Conservation (phyloP, 2,329 filamentous ascomycete genomes). For the Colletotrichum sansevieriae region DNA sequence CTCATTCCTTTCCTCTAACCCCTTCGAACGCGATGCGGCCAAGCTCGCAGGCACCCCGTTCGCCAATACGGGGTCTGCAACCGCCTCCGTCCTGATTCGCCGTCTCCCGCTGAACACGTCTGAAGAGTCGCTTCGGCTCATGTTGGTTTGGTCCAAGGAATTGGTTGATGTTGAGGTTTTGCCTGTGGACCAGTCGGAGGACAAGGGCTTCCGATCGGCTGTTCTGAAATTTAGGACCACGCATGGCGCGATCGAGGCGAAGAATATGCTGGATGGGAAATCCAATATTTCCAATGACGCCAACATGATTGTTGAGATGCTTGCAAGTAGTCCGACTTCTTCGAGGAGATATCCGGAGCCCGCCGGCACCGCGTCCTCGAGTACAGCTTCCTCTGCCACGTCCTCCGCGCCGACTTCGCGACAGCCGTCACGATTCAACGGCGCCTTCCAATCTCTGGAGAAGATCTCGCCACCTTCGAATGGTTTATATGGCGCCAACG, state of each 20-base stretch:
- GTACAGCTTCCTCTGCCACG: constrained; percentile 56
- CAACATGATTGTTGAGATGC: constrained; percentile 70
- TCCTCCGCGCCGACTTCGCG: constrained; percentile 62
- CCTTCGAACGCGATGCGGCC: constrained; percentile 58
- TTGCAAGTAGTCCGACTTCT: constrained; percentile 56
- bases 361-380: constrained; percentile 44
- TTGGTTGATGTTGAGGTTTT: constrained; percentile 65
- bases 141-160: constrained; percentile 72
- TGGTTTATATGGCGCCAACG: constrained; percentile 64
- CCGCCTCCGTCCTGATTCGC: constrained; percentile 64
- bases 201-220: constrained; percentile 64
- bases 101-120: constrained; percentile 67
- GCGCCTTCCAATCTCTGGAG: constrained; percentile 71
- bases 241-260: constrained; percentile 68
- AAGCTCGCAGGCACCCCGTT: constrained; percentile 57
- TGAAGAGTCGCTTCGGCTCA: constrained; percentile 66
- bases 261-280: constrained; percentile 69
- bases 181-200: constrained; percentile 61
- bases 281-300: constrained; percentile 63
- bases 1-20: constrained; percentile 49
- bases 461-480: constrained; percentile 73
- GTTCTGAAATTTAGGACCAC: constrained; percentile 66
- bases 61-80: constrained; percentile 51
- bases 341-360: constrained; percentile 47
- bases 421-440: constrained; percentile 70